Conservation (phyloP, 148 eudicot species). For the Vaccinium corymbosum region DNA sequence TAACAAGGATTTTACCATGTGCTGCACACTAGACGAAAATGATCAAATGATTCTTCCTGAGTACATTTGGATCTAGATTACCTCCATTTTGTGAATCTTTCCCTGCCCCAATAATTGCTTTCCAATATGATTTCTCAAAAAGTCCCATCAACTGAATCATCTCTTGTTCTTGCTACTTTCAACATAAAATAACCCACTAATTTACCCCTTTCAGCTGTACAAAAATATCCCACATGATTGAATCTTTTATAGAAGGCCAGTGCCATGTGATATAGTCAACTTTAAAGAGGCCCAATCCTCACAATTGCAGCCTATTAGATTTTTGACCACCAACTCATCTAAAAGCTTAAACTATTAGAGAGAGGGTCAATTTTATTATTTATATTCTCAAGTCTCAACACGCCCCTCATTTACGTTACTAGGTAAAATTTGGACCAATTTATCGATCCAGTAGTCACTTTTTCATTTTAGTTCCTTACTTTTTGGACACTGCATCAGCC, state of each 20-base stretch:
- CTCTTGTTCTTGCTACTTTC: neutral
- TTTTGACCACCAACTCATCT: too few species aligned
- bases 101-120: neutral
- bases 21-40: neutral
- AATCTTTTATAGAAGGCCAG: neutral
- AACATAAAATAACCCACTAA: constrained; percentile 1
- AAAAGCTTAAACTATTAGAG: too few species aligned
- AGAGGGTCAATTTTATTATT: too few species aligned
- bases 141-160: neutral
- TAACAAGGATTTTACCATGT: neutral
- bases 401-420: too few species aligned
- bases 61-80: neutral
- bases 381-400: too few species aligned
- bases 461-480: too few species aligned
- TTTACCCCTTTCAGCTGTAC: neutral
- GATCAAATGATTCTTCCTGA: neutral
- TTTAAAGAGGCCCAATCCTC: neutral
- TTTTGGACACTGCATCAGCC: too few species aligned
- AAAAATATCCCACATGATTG: neutral
- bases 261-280: neutral
- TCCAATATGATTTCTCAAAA: neutral
- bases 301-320: neutral
- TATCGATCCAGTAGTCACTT: too few species aligned
- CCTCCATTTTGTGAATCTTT: neutral
- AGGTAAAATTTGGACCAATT: too few species aligned